phyloP scores from a whole-genome alignment of 2,329 filamentous ascomycete genomes.

The Fusarium agapanthi region DNA sequence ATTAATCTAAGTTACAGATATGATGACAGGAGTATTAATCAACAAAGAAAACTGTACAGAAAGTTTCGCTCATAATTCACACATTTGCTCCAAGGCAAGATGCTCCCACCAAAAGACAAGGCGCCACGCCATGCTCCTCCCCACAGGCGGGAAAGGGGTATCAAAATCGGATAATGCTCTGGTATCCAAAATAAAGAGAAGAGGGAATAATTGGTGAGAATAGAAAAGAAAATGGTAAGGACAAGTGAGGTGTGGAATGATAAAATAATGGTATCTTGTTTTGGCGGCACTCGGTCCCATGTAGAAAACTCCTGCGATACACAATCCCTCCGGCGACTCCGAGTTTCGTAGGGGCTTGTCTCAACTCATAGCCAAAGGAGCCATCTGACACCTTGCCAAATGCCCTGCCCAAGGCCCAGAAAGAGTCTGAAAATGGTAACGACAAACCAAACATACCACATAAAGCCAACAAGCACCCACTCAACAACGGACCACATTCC shows the following conservation, averaged over 20 bases:
- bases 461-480: conserved; percentile 85
- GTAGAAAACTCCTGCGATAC: conserved; percentile 15
- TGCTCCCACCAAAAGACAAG: conserved; percentile 32
- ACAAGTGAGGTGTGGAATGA: neutral
- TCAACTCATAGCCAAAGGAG: conserved; percentile 75
- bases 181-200: conserved; percentile 16
- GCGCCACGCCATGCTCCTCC: conserved; percentile 35
- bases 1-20: conserved; percentile 28
- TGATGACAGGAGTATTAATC: conserved; percentile 10
- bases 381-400: conserved; percentile 74
- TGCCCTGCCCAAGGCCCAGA: conserved; percentile 68
- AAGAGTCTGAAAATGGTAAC: conserved; percentile 79
- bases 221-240: neutral
- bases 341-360: neutral
- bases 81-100: conserved; percentile 34
- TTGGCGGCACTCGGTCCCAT: neutral
- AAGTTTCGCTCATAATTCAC: conserved; percentile 5
- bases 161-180: conserved; percentile 33
- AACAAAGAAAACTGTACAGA: conserved; percentile 15
- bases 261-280: neutral
- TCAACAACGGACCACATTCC: conserved; percentile 85
- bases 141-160: conserved; percentile 35
- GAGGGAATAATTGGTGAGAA: neutral
- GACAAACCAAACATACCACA: conserved; percentile 95
- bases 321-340: neutral